Conservation (phyloP, 2,329 filamentous ascomycete species). For the Venturia aucupariae region DNA sequence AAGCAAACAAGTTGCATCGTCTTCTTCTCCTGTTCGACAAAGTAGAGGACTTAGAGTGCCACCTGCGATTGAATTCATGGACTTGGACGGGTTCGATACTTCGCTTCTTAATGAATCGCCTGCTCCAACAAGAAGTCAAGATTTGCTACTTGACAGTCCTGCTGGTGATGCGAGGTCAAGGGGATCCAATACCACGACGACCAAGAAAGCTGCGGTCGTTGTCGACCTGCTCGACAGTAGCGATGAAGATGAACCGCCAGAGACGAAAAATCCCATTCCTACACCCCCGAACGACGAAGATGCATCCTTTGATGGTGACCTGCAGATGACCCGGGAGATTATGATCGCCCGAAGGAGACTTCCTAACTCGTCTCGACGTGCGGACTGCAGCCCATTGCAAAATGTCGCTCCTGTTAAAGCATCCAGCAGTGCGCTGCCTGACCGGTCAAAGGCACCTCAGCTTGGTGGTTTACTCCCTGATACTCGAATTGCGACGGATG, state of each 20-base stretch:
- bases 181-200: background rate
- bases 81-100: background rate
- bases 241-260: background rate
- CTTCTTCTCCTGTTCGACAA: background rate
- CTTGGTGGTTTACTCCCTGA: background rate
- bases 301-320: background rate
- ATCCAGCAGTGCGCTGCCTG: background rate
- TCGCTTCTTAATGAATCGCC: background rate
- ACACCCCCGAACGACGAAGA: background rate
- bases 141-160: background rate
- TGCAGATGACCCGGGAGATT: background rate
- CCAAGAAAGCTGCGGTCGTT: background rate
- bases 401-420: background rate
- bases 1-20: background rate
- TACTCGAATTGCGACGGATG: background rate
- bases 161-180: background rate
- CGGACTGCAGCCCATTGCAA: background rate
- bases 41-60: background rate
- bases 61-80: background rate
- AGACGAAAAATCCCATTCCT: background rate
- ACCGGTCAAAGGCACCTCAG: background rate
- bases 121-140: background rate
- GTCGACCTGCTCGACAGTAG: background rate
- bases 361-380: background rate
- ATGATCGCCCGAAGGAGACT: background rate